Evolutionary conservation across 306 rosid genomes (phyloP), one percentile per base, ranked within the genome.

Genomic region (Calophaca sinica): DNA sequence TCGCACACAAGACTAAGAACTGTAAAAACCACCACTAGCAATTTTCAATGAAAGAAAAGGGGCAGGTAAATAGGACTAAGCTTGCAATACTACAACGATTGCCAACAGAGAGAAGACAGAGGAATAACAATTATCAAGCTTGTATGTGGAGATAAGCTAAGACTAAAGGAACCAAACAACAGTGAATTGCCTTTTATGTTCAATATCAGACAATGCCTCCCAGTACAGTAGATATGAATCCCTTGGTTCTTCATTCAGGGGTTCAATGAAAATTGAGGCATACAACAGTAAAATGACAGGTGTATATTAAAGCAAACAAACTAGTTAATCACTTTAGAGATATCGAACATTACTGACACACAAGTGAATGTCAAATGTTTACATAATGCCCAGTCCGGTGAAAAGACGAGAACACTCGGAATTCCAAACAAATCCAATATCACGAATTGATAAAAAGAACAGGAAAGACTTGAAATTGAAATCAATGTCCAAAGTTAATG

Each of bases 381-480:
- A 59, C 41, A 54, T 9, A 15, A 52, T 9, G 42, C 50, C 33
- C 10, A 69, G 65, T 41, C 60, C 59, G 54, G 13, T 33, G 36
- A 33, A 33, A 51, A 54, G 29, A 60, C 57, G 33, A 10, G 13
- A 73, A 68, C 26, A 11, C n/a, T 63, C 4, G 1, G 41, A 68
- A 77, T 68, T 59, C 35, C 13, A 11, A 42, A 44, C 70, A 15
- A 3, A 70, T 41, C 7, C 20, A 71, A 75, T 7, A 31, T 31
- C 5, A 73, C 2, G 41, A 72, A 53, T 68, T 9, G n/a, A 67
- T 38, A 12, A 12, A 12, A 38, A 15, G 14, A 69, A 64, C 11
- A 61, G 2, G 13, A 4, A 70, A 50, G 13, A 80, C 13, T 36
- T 44, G 69, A 75, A 79, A 79, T 48, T 29, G 68, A 75, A 71